These are phyloP conservation scores for Pleurotus giganteus DNA, from an alignment of 768 basidiomycete species.

Conservation along the genomic window DNA sequence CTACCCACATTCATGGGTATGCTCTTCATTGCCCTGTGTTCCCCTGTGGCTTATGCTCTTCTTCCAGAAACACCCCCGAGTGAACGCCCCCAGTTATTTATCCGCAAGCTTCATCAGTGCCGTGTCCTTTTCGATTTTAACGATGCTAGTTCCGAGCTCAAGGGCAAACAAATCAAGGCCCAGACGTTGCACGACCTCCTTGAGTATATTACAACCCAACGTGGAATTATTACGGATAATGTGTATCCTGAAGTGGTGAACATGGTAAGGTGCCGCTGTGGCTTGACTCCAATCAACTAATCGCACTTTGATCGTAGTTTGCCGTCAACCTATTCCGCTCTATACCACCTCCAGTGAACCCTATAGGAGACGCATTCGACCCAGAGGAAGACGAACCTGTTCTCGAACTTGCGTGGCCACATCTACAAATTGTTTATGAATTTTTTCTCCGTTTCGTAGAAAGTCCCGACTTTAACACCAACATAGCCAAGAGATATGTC, in stretches of 20 bases:
- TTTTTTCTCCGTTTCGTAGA: constrained; percentile 99
- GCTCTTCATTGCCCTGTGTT: constrained; percentile 22
- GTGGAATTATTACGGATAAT: constrained; percentile 92
- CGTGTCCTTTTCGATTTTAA: constrained; percentile 98
- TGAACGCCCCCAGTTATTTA: constrained; percentile 88
- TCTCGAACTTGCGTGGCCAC: constrained; percentile 98
- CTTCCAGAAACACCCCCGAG: constrained; percentile 77
- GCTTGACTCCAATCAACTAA: constrained; percentile 10
- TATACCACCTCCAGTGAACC: constrained; percentile 99
- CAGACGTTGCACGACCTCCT: constrained; percentile 98
- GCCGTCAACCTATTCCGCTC: constrained; percentile 98
- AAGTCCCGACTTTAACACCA: constrained; percentile 96
- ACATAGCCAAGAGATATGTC: constrained; percentile 95
- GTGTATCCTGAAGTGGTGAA: constrained; percentile 99
- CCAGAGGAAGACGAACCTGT: constrained; percentile 99
- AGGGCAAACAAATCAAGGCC: constrained; percentile 98
- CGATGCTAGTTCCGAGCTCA: constrained; percentile 92
- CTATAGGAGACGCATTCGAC: constrained; percentile 97
- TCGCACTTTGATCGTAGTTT: constrained; percentile 59
- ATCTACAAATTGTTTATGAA: constrained; percentile 98
- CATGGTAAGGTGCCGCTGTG: constrained; percentile 65
- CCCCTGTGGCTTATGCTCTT: constrained; percentile 7
- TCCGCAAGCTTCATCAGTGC: constrained; percentile 95
- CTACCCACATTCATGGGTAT: constrained; percentile 86
- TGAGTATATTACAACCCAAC: constrained; percentile 97